Evolutionary conservation across 805 yeast genomes (phyloP).

Genomic region (Nakazawaea anatomiae): DNA sequence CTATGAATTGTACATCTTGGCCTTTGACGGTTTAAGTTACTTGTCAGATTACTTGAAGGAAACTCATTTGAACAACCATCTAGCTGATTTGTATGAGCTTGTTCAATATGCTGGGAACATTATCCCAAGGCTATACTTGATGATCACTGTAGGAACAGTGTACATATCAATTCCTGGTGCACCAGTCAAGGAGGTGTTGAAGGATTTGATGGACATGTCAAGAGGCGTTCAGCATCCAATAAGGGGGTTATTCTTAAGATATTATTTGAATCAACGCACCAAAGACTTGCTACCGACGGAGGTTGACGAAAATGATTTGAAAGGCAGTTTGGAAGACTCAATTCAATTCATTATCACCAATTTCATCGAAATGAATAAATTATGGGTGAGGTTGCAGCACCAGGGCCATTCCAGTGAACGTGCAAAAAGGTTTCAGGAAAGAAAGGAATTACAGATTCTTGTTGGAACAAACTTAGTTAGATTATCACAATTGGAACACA

Average conservation of each 20-base stretch:
- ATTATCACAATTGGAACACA: slow-evolving; percentile 76
- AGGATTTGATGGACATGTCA: slow-evolving; percentile 97
- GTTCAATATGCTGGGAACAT: slow-evolving; percentile 95
- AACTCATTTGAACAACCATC: slow-evolving; percentile 61
- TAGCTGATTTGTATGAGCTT: slow-evolving; percentile 87
- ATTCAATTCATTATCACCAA: slow-evolving; percentile 78
- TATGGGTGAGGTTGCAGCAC: slow-evolving; percentile 95
- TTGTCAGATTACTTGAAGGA: slow-evolving; percentile 61
- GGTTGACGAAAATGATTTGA: slow-evolving; percentile 15
- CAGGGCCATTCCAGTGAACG: slow-evolving; percentile 89
- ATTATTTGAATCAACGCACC: slow-evolving; percentile 80
- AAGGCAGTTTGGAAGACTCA: slow-evolving; percentile 51
- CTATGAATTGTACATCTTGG: slow-evolving; percentile 82
- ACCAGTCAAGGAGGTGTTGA: slow-evolving; percentile 80
- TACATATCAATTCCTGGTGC: slow-evolving; percentile 75
- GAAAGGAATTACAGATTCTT: slow-evolving; percentile 83
- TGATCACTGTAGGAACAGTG: slow-evolving; percentile 93
- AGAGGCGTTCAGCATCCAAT: slow-evolving; percentile 95
- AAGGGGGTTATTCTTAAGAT: slow-evolving; percentile 84
- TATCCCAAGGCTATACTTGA: slow-evolving; percentile 83
- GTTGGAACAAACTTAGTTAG: slow-evolving; percentile 92
- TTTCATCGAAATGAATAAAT: slow-evolving; percentile 94
- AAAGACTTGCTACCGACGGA: slow-evolving; percentile 52
- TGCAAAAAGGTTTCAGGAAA: slow-evolving; percentile 64
- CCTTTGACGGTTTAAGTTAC: slow-evolving; percentile 74